Conservation (phyloP, 306 rosid species). For the Castanopsis chinensis region DNA sequence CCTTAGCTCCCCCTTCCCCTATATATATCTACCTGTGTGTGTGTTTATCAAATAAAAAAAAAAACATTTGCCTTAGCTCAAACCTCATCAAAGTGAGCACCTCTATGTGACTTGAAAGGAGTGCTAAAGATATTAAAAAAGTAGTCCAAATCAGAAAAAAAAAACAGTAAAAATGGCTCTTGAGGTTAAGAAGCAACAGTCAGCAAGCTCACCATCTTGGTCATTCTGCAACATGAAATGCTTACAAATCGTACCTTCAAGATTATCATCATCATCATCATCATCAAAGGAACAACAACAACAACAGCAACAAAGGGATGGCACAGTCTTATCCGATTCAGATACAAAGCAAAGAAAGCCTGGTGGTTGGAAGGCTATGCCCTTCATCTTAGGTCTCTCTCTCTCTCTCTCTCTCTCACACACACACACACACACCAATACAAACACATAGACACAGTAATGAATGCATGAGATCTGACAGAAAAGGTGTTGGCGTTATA, state of each 20-base stretch:
- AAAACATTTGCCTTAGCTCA: too few relatives aligned
- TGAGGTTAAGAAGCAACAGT: neutral
- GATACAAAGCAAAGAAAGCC: conserved; percentile 32
- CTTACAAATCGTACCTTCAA: neutral
- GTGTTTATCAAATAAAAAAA: too few relatives aligned
- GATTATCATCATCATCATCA: neutral
- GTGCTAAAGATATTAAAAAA: neutral
- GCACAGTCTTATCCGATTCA: conserved; percentile 10
- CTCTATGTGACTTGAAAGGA: neutral
- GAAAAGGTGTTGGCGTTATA: neutral
- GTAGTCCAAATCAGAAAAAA: neutral
- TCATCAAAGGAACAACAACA: neutral
- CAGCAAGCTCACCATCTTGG: neutral
- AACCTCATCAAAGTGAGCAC: neutral
- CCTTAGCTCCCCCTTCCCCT: too few relatives aligned
- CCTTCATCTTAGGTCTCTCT: conserved; percentile 71
- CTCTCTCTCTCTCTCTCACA: neutral
- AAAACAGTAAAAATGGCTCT: neutral
- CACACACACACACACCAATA: neutral
- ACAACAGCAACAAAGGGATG: neutral
- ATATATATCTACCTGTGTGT: too few relatives aligned
- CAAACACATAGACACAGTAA: neutral
- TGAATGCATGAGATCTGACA: neutral
- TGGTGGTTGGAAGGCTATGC: conserved; percentile 91
- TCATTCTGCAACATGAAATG: neutral